phyloP scores from a whole-genome alignment of 192 early-diverging fungal genomes.

The Geranomyces variabilis region DNA sequence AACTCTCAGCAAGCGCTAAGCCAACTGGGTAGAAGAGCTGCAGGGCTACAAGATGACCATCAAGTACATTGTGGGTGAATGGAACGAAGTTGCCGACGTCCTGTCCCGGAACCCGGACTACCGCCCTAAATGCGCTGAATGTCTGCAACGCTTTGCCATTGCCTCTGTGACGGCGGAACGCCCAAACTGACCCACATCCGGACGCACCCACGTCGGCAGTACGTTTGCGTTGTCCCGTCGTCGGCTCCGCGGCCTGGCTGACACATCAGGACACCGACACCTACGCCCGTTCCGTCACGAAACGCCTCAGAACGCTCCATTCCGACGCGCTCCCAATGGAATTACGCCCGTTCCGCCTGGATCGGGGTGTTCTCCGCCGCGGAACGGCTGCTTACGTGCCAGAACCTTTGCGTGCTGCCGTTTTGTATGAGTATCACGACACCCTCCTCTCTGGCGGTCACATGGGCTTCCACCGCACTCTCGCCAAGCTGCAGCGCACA shows the following conservation, averaged over 20 bases:
- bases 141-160: not conserved
- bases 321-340: too few relatives aligned
- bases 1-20: slow-evolving; percentile 38
- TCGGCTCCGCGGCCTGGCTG: too few relatives aligned
- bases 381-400: not conserved
- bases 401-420: not conserved
- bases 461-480: not conserved
- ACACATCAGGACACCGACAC: too few relatives aligned
- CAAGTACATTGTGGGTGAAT: slow-evolving; percentile 31
- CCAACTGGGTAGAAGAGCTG: slow-evolving; percentile 32
- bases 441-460: not conserved
- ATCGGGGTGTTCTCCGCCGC: too few relatives aligned
- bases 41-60: slow-evolving; percentile 21
- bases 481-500: not conserved
- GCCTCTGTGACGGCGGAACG: not conserved
- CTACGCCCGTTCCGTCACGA: too few relatives aligned
- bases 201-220: too few relatives aligned
- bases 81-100: slow-evolving; percentile 39
- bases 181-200: too few relatives aligned
- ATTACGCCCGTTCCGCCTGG: too few relatives aligned
- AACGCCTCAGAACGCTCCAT: too few relatives aligned
- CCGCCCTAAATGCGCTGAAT: slow-evolving; percentile 8
- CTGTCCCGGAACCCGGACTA: slow-evolving; percentile 27
- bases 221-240: too few relatives aligned
- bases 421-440: not conserved